Evolutionary conservation across 1,139 yeast genomes (phyloP), one percentile per base, ranked within the genome.

Genomic region (Geotrichum candidum): DNA sequence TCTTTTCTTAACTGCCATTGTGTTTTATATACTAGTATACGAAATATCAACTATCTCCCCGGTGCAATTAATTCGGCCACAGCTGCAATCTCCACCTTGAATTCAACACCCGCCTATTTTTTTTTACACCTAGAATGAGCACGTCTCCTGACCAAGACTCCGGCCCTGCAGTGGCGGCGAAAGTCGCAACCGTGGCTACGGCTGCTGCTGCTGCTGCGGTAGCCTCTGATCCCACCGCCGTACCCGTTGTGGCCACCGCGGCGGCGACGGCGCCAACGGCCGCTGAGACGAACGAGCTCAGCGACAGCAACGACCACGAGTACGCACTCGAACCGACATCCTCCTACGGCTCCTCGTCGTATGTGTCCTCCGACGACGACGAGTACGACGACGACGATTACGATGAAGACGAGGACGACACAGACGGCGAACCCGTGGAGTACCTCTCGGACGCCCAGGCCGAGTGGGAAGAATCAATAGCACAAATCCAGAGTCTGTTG

Each of bases 381-480:
- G 48, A 51, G 1, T 29, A 51, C 31, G 52, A 58, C n/a, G 31
- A 35, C 23, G 55, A 57, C 18, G 56, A 52, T n/a, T 6, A 53
- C 33, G 51, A 51, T 1, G 23, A n/a, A 1, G 59, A 57, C 35
- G 48, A 51, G 2, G 18, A 51, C 23, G 52, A 58, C 23, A 31
- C 29, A 23, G 46, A 38, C 15, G 50, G 25, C n/a, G 41, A 54
- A n/a, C 2, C 6, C 6, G 22, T 27, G 4, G 41, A 23, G 18
- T 45, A 41, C 33, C 54, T 56, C 10, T 63, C 65, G 13, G 80
- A 78, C 59, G 89, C 90, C 0, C 91, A 88, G 70, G 81, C 83
- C 65, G 91, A 88, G 68, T 88, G 95, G 95, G 94, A 88, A 61
- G 92, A 87, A 69, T 86, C 89, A 57, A 69, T 88, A 63, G 76